Evolutionary conservation across 345 rosid genomes (phyloP), one percentile per base, ranked within the genome.

Genomic region (Ricinus communis): DNA sequence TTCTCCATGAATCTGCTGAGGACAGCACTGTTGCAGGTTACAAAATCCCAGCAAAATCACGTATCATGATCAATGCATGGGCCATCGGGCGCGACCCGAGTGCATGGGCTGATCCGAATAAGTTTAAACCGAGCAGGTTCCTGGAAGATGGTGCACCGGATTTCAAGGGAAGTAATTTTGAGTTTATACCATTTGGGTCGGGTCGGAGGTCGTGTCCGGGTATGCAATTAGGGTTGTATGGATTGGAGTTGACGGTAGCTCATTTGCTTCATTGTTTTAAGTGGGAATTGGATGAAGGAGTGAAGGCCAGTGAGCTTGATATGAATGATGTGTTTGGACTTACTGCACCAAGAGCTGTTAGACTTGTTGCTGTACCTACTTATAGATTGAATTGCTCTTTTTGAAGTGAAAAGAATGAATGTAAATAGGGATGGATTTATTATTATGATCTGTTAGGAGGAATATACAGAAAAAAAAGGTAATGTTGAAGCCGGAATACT

Each of bases 111-210:
- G 77, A 79, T n/a, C 79, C 85, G 19, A 81, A 82, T 0, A 59
- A 19, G 33, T 82, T 82, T 31, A 60, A 68, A 0, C 83, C 86
- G 0, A n/a, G 74, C 1, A 75, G 86, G 76, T 82, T 82, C 50
- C 19, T 80, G 56, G 46, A 60, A 7, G 55, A 54, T 3, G 69
- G 65, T 5, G 74, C 70, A 22, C 86, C 86, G 1, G 86, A 82
- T 55, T 82, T 27, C 50, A 79, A 74, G 65, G 86, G 81, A 65
- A 66, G 41, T 31, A 3, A 74, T 43, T 74, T 61, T 11, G 73
- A 82, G 80, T 80, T 68, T 68, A 69, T 82, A n/a, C 82, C 86
- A 24, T 82, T 77, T 27, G 83, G 86, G 65, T 82, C 86, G 40
- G 86, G 86, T 9, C 65, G 86, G 19, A 60, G 77, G 62, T 74